These are phyloP conservation scores for Leptographium radiaticola DNA, from an alignment of 2,329 filamentous ascomycete species.

Conservation along the genomic window DNA sequence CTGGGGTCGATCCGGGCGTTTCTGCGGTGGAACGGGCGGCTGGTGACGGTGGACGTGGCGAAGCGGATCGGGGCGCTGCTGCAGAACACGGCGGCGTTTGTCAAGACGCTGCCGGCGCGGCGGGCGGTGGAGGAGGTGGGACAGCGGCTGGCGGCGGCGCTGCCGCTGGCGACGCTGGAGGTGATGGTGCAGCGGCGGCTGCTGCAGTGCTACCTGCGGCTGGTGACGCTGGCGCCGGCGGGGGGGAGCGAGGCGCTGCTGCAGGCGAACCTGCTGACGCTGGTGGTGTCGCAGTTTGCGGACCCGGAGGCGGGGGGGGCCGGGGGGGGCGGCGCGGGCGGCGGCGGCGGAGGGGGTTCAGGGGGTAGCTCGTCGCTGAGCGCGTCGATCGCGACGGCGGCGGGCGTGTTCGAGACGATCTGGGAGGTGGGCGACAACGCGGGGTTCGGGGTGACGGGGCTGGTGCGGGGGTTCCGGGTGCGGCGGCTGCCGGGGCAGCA, in stretches of 20 bases:
- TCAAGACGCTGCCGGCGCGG: slow-evolving; percentile 71
- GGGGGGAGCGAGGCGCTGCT: slow-evolving; percentile 75
- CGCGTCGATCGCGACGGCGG: slow-evolving; percentile 80
- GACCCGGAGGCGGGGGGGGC: slow-evolving; percentile 82
- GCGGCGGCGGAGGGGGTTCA: slow-evolving; percentile 47
- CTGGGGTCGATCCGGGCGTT: slow-evolving; percentile 86
- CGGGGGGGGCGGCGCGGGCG: slow-evolving; percentile 31
- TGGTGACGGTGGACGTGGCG: slow-evolving; percentile 87
- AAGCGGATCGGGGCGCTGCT: slow-evolving; percentile 89
- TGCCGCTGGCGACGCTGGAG: slow-evolving; percentile 82
- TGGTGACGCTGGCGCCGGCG: slow-evolving; percentile 76
- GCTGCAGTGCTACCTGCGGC: slow-evolving; percentile 84
- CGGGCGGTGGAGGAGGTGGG: slow-evolving; percentile 78
- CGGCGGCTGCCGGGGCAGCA: slow-evolving; percentile 58
- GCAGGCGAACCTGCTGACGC: slow-evolving; percentile 80
- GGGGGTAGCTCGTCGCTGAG: slow-evolving; percentile 60
- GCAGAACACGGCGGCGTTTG: slow-evolving; percentile 81
- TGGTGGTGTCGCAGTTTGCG: slow-evolving; percentile 83
- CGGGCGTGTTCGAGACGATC: slow-evolving; percentile 79
- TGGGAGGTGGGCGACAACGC: slow-evolving; percentile 95
- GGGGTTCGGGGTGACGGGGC: slow-evolving; percentile 81
- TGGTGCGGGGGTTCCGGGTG: slow-evolving; percentile 66
- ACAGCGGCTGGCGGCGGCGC: slow-evolving; percentile 67
- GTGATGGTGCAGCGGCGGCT: slow-evolving; percentile 89
- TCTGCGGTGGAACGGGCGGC: slow-evolving; percentile 79